Evolutionary conservation across 2,329 filamentous ascomycete species (phyloP).

Genomic region (Hypoxylon sp.): DNA sequence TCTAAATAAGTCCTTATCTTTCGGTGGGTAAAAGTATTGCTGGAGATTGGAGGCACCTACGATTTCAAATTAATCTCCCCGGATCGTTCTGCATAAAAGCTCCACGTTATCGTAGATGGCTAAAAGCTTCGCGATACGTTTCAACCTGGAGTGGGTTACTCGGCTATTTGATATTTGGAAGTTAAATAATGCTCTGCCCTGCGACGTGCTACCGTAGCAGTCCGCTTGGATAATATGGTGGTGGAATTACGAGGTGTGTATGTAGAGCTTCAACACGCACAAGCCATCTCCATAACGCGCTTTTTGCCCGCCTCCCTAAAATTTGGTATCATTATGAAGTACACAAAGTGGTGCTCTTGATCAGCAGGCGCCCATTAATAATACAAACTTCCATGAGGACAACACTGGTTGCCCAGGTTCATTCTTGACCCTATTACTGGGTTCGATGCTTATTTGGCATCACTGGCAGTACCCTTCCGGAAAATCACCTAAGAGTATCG

Average conservation of each 20-base stretch:
- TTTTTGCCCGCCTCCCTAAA: slow-evolving; percentile 7
- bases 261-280: background rate
- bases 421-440: slow-evolving; percentile 11
- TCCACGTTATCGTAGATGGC: too few relatives aligned
- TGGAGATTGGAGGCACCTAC: slow-evolving; percentile 7
- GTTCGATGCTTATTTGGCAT: background rate
- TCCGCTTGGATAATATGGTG: slow-evolving; percentile 40
- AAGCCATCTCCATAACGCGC: slow-evolving; percentile 3
- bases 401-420: slow-evolving; percentile 13
- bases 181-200: slow-evolving; percentile 7
- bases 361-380: slow-evolving; percentile 4
- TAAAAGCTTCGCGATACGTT: slow-evolving; percentile 27
- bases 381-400: slow-evolving; percentile 15
- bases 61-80: slow-evolving; percentile 26
- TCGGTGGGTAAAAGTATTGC: slow-evolving; percentile 12
- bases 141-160: slow-evolving; percentile 17
- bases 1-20: slow-evolving; percentile 34
- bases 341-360: slow-evolving; percentile 7
- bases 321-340: slow-evolving; percentile 26
- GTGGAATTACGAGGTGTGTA: slow-evolving; percentile 16
- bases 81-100: slow-evolving; percentile 24
- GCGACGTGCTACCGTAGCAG: slow-evolving; percentile 37
- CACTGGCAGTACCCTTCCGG: background rate
- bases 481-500: background rate
- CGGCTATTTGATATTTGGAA: slow-evolving; percentile 26